Base-by-base conservation (phyloP, 441 rosid genomes). In the Adansonia grandidieri region DNA sequence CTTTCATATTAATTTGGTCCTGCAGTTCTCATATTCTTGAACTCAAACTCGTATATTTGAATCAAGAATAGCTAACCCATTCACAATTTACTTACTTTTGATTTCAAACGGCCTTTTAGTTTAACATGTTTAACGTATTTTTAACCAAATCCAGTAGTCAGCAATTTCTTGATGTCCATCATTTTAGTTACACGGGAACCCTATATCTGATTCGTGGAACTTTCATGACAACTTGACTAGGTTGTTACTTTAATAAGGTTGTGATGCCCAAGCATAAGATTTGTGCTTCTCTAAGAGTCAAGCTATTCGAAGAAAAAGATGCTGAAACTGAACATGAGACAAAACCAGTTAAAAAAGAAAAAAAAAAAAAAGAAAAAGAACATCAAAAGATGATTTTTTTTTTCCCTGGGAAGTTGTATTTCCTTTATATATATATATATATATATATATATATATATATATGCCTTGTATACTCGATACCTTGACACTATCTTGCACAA, bases 151-250 rank as follows among this genome's bases (percentile, higher is more conserved):
- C 14, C 20, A 56, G 60, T 10, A 22, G 57, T 0, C 13, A 20
- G 42, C 73, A 69, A 20, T 11, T 9, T 69, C 8, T 69, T 69
- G n/a, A 22, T 48, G 57, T 69, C 42, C 57, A 47, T 69, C 40
- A 22, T 22, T 51, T 24, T 71, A 7, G 75, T 71, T 71, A 10
- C 53, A 71, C 75, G 6, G 9, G 73, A 50, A 48, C 53, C 22
- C 24, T 42, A 44, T 67, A 44, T 67, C 1, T 17, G 19, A 69
- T 48, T 13, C 57, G 48, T 20, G 42, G 5, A 47, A 47, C 2
- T 68, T 45, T 47, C 73, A 45, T 68, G 54, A 17, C 28, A 17
- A 44, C 54, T 19, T 68, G 73, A 47, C 73, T 68, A 47, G 73
- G 32, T 47, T 11, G 10, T 47, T 47, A 1, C 15, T 5, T 66